Conservation (phyloP, 768 basidiomycete species). For the Cystobasidium tubakii region DNA sequence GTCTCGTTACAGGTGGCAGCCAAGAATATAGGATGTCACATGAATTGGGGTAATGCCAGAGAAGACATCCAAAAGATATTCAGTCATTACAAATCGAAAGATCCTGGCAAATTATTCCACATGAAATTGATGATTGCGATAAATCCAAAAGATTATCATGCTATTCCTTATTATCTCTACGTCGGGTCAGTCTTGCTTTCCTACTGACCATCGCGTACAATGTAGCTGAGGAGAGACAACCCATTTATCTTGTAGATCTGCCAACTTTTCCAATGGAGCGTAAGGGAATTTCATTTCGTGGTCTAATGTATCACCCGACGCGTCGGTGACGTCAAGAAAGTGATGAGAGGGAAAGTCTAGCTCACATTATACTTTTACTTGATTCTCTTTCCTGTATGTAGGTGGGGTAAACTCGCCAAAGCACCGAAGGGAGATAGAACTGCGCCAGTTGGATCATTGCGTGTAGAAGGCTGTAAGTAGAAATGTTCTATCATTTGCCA, state of each 20-base stretch:
- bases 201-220: too few species aligned
- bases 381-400: not conserved
- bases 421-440: not conserved
- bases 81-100: slow-evolving; percentile 38
- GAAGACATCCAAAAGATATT: slow-evolving; percentile 7
- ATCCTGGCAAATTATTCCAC: slow-evolving; percentile 38
- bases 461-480: not conserved
- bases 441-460: not conserved
- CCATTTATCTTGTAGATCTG: too few species aligned
- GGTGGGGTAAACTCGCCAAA: slow-evolving; percentile 27
- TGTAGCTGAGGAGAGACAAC: too few species aligned
- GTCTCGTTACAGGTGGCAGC: slow-evolving; percentile 20
- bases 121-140: slow-evolving; percentile 34
- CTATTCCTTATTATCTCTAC: slow-evolving; percentile 15
- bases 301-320: not conserved
- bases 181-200: slow-evolving; percentile 2
- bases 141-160: not conserved
- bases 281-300: not conserved
- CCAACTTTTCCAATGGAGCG: slow-evolving; percentile 35
- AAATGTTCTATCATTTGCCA: too few species aligned
- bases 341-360: too few species aligned
- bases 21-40: slow-evolving; percentile 25
- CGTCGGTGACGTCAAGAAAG: too few species aligned
- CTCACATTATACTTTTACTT: not conserved
- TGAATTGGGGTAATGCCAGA: not conserved